Evolutionary conservation across 2,329 filamentous ascomycete genomes (phyloP).

Genomic region (Calonectria pteridis): DNA sequence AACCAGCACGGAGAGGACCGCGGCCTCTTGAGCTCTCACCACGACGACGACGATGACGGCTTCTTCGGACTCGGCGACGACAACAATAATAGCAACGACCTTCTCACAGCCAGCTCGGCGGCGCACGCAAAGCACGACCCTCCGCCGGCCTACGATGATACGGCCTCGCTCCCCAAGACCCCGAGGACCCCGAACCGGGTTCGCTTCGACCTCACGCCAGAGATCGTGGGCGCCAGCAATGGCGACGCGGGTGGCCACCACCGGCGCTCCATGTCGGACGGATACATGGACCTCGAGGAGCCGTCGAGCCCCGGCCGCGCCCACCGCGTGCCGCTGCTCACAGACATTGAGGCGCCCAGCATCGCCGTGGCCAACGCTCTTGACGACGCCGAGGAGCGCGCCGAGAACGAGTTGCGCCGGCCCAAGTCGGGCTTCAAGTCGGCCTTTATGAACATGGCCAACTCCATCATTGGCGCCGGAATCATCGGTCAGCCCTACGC

Average conservation of each 20-base stretch:
- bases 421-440: constrained; percentile 88
- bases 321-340: constrained; percentile 79
- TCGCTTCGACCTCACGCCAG: constrained; percentile 74
- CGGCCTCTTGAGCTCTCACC: constrained; percentile 44
- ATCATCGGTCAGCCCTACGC: constrained; percentile 93
- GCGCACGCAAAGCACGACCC: constrained; percentile 30
- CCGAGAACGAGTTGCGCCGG: constrained; percentile 68
- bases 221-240: constrained; percentile 52
- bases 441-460: constrained; percentile 99
- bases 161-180: constrained; percentile 19
- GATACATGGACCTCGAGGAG: constrained; percentile 65
- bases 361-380: constrained; percentile 73
- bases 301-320: constrained; percentile 59
- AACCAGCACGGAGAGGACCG: constrained; percentile 49
- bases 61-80: constrained; percentile 44
- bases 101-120: constrained; percentile 16
- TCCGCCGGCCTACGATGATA: constrained; percentile 29
- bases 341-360: constrained; percentile 85
- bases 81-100: constrained; percentile 13
- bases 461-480: constrained; percentile 89
- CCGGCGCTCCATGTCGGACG: constrained; percentile 43
- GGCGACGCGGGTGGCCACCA: constrained; percentile 28
- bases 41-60: constrained; percentile 42
- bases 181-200: constrained; percentile 74
- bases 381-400: constrained; percentile 56